Base-by-base conservation (phyloP, 2,329 filamentous ascomycete genomes). In the Ophiocordyceps australis region DNA sequence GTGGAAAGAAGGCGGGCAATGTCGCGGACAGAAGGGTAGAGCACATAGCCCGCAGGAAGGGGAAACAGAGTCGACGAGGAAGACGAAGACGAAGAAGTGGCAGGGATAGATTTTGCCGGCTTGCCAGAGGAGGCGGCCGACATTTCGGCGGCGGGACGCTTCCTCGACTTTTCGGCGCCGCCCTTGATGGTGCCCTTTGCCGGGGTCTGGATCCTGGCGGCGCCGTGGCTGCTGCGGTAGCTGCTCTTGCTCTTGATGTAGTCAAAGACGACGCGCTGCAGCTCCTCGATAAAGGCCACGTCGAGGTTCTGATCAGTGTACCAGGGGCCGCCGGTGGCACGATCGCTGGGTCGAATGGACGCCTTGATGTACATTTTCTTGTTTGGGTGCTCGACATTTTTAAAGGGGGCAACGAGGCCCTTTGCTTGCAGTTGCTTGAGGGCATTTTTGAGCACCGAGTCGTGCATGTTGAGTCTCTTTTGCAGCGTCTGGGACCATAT, bases 341-440 rank as follows among this genome's bases (percentile, higher is more conserved):
- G 78, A 33, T 94, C 85, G 28, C 76, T 81, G 1, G 89, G 86
- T 9, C 73, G 70, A 32, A 98, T 66, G 34, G 75, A 74, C 28
- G 75, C 71, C 42, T 93, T 74, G 64, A 98, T 92, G 61, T 89
- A 98, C 66, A 92, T 93, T 54, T 92, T 93, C 46, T 89, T 78
- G 37, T 75, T 79, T 16, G 82, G 81, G 43, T 79, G 75, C 54
- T 92, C 83, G 51, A 92, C 83, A 49, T 77, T 89, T 54, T 86
- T 89, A 54, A 95, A 83, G 30, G 74, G 72, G 41, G 79, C 78
- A 48, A 98, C 83, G 45, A 91, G 72, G 19, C 73, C 71, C 46
- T 82, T 85, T 20, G 63, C 57, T 49, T 91, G 79, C 33, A 98
- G 71, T 34, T 74, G 71, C 55, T 91, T 93, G 38, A 95, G 63